Evolutionary conservation across 208 protist species (phyloP).

Genomic region (Acanthamoeba comandoni): DNA sequence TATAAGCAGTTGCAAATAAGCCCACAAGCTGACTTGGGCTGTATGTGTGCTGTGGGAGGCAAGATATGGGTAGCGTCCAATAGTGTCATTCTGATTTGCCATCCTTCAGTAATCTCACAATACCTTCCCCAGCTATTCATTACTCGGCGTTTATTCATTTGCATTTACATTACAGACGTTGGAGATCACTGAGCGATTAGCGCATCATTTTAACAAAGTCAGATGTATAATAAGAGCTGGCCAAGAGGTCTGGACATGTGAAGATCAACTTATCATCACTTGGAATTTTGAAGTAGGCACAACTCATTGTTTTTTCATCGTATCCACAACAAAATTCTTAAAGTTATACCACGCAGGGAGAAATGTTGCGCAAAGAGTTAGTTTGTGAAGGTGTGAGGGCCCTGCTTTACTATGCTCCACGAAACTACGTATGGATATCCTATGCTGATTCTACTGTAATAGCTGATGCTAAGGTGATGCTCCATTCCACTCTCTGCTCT

Average conservation of each 20-base stretch:
- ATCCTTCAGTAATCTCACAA: conserved; percentile 25
- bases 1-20: conserved; percentile 29
- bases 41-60: conserved; percentile 21
- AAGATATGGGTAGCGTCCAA: conserved; percentile 43
- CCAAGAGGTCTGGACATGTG: conserved; percentile 70
- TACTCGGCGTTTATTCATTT: neutral
- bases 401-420: too few relatives aligned
- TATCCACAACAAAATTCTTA: too few relatives aligned
- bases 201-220: neutral
- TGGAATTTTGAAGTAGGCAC: too few relatives aligned
- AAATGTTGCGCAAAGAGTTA: too few relatives aligned
- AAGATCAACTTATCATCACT: too few relatives aligned
- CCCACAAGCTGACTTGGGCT: conserved; percentile 16
- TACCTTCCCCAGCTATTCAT: neutral
- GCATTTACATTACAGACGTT: neutral
- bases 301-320: too few relatives aligned
- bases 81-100: conserved; percentile 41
- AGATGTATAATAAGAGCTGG: conserved; percentile 34
- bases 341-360: too few relatives aligned
- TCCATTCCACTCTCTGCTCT: too few relatives aligned
- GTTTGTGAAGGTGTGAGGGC: too few relatives aligned
- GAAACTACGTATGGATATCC: too few relatives aligned
- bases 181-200: neutral
- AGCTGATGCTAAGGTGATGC: too few relatives aligned
- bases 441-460: too few relatives aligned